Evolutionary conservation across 306 rosid species (phyloP), one percentile per base, ranked within the genome.

Genomic region (Sicyos edulis): DNA sequence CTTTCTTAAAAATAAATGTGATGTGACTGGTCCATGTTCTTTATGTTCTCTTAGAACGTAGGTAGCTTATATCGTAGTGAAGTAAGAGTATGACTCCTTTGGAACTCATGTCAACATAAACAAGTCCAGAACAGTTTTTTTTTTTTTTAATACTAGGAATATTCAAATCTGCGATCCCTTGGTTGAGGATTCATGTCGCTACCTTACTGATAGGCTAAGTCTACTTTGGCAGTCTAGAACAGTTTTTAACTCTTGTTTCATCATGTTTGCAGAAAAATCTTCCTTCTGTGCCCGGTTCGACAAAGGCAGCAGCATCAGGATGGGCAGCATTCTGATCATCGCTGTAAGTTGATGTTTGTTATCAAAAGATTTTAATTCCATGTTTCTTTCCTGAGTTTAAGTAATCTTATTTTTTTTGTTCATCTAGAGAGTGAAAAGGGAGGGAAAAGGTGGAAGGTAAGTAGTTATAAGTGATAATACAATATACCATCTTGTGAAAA

Each of bases 311-410:
- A 7, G 96, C 93, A 47, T 87, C 88, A 52, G 98, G 98, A 83
- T 92, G 98, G 98, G 98, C 98, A 15, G 98, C 98, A 58, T 92
- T 92, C 85, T 90, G 91, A 92, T 77, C 82, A 12, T 77, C 82
- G 6, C 21, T 44, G 54, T 19, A 67, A 21, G 37, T 55, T 19
- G 56, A 56, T 67, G 56, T 21, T 37, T 67, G 72, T 32, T 32
- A 32, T 32, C 37, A 32, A 32, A 32, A 32, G 37, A 80, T 85
- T 58, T 82, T 70, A 21, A 32, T 66, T 74, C 65, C 44, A 65
- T 85, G 74, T 80, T 77, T 73, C 4, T 68, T 55, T 70, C 69
- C 62, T 16, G 21, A 61, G 67, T 21, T 61, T 8, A 8, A 32
- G 67, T 16, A 47, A 47, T 67, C 72, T 67, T 67, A 29, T 47